These are phyloP conservation scores for Dendrothele bispora DNA, from an alignment of 768 basidiomycete genomes.

Conservation along the genomic window DNA sequence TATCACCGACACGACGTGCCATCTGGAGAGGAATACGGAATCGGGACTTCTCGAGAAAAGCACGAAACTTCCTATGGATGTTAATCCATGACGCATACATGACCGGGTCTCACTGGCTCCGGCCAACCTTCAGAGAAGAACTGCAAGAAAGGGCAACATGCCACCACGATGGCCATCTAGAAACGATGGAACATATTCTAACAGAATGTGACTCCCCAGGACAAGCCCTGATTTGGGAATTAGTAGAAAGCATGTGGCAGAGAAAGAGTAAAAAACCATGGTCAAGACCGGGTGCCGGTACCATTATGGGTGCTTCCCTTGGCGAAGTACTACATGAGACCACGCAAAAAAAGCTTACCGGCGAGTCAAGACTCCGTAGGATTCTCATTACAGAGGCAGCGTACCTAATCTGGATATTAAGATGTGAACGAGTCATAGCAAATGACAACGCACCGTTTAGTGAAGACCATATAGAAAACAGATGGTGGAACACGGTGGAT, in stretches of 20 bases:
- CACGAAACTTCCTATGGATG: conserved; percentile 12
- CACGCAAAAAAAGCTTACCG: conserved; percentile 4
- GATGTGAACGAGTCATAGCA: conserved; percentile 24
- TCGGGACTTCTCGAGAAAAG: conserved; percentile 5
- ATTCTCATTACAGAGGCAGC: conserved; percentile 28
- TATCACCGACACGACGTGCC: background rate
- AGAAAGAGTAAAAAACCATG: conserved; percentile 14
- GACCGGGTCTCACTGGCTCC: background rate
- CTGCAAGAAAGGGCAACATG: background rate
- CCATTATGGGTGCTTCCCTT: no score
- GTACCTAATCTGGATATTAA: conserved; percentile 28
- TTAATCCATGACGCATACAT: background rate
- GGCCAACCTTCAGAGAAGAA: background rate
- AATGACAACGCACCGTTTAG: conserved; percentile 12
- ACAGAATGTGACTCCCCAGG: conserved; percentile 19
- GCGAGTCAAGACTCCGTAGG: conserved; percentile 14
- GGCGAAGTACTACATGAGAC: no score
- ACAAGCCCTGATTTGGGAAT: conserved; percentile 21
- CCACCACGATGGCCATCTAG: conserved; percentile 13
- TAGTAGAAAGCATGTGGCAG: conserved; percentile 13
- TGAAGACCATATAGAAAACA: no score
- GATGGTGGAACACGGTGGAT: conserved; percentile 14
- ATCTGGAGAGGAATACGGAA: conserved; percentile 8
- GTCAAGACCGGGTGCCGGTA: no score
- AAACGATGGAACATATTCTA: conserved; percentile 29